A percentile compares a stretch with the other conserved stretches of the same genome.
These are phyloP conservation scores for Trichoderma virens DNA, from an alignment of 495 filamentous ascomycete species.

Conservation along the genomic window DNA sequence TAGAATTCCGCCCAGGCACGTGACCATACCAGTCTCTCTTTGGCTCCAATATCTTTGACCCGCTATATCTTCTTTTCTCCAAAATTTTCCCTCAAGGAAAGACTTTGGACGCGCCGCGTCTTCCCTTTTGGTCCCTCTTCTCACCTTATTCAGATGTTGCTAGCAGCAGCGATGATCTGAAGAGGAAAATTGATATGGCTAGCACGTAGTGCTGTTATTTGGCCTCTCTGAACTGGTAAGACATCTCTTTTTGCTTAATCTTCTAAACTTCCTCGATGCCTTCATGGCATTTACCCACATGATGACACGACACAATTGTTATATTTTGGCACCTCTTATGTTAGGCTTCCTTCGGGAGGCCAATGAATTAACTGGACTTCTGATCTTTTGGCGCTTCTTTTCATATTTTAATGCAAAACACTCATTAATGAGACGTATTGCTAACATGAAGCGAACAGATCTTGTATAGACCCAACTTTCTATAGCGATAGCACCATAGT, in stretches of 20 bases:
- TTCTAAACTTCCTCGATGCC: background rate
- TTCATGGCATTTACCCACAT: slow-evolving; percentile 17
- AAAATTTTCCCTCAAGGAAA: background rate
- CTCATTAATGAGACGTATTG: slow-evolving; percentile 15
- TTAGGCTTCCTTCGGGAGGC: slow-evolving; percentile 38
- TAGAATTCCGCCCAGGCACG: background rate
- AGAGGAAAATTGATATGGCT: background rate
- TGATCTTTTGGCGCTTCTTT: too few species aligned
- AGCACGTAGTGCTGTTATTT: background rate
- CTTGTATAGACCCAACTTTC: background rate
- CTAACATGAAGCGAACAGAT: background rate
- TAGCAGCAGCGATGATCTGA: background rate
- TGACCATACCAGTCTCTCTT: background rate
- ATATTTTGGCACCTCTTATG: slow-evolving; percentile 62
- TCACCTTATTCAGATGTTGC: background rate
- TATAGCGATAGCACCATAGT: slow-evolving; percentile 4
- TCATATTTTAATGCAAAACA: too few species aligned
- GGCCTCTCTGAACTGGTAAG: background rate
- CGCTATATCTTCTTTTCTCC: background rate
- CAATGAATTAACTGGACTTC: slow-evolving; percentile 57
- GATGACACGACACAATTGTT: slow-evolving; percentile 41
- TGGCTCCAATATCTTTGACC: background rate
- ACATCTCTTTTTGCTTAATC: background rate
- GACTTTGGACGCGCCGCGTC: too few species aligned
- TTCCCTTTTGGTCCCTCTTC: background rate